Percentiles rank a stretch among this genome's conserved stretches.
Conservation (phyloP, 179 eudicot genomes). For the Drosera spatulata region DNA sequence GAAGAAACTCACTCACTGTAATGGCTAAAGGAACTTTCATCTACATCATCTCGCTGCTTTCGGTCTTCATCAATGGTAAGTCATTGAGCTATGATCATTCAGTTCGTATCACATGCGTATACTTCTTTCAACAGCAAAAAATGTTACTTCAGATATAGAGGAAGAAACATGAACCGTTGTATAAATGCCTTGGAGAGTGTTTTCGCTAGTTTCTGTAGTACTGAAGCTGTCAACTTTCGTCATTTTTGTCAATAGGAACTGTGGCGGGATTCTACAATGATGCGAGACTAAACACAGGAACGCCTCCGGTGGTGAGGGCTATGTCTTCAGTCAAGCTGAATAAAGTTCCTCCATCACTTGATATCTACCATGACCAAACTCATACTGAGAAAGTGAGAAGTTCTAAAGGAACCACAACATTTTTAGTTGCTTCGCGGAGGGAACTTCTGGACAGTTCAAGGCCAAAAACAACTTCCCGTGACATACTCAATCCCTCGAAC, state of each 20-base stretch:
- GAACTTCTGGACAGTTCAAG: too few relatives aligned
- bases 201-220: not conserved
- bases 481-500: too few relatives aligned
- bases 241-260: conserved; percentile 11
- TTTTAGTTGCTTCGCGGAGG: too few relatives aligned
- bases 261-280: conserved; percentile 14
- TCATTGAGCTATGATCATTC: not conserved
- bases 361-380: too few relatives aligned
- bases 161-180: too few relatives aligned
- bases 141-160: too few relatives aligned
- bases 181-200: too few relatives aligned
- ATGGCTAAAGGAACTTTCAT: conserved; percentile 32
- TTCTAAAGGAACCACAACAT: too few relatives aligned
- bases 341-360: conserved; percentile 4
- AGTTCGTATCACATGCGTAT: not conserved
- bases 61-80: conserved; percentile 42
- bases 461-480: too few relatives aligned
- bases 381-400: too few relatives aligned
- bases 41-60: conserved; percentile 17
- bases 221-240: not conserved
- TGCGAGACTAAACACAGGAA: conserved; percentile 5
- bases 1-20: not conserved
- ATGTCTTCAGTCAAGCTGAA: conserved; percentile 6
- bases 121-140: not conserved
- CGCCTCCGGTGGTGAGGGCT: conserved; percentile 4